Conservation (phyloP, 345 rosid species). For the Ailanthus altissimus region DNA sequence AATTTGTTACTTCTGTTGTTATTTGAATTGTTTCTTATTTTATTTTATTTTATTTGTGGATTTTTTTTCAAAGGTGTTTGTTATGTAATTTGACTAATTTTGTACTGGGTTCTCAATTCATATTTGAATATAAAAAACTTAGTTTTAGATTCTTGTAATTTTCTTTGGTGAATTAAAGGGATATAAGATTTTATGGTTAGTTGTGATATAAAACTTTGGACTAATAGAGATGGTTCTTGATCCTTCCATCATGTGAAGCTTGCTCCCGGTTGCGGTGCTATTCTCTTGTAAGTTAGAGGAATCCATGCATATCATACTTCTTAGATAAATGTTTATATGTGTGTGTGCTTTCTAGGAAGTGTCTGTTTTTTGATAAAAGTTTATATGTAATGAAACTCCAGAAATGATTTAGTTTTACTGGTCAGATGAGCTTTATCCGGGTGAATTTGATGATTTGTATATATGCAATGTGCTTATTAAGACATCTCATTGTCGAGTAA, state of each 20-base stretch:
- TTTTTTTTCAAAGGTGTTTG: not conserved
- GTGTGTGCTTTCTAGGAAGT: not conserved
- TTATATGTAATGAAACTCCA: slow-evolving; percentile 51
- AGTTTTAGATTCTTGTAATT: no score
- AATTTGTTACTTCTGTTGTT: not conserved
- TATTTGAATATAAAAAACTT: not conserved
- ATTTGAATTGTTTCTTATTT: not conserved
- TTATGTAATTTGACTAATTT: not conserved
- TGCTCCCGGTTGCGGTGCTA: not conserved
- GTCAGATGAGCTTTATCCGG: slow-evolving; percentile 73
- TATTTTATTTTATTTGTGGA: not conserved
- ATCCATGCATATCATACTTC: not conserved
- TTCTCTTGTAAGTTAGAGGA: not conserved
- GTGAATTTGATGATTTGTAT: slow-evolving; percentile 65
- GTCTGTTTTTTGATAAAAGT: no score
- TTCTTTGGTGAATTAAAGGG: no score
- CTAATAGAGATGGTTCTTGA: not conserved
- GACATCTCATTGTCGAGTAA: not conserved
- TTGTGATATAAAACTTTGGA: not conserved
- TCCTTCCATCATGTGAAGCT: not conserved
- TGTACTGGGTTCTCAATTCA: not conserved
- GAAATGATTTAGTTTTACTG: slow-evolving; percentile 42
- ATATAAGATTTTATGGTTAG: no score
- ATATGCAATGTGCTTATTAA: slow-evolving; percentile 28
- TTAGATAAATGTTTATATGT: not conserved